phyloP scores from a whole-genome alignment of 352 stramenopile genomes.

The Pythium aquatile region DNA sequence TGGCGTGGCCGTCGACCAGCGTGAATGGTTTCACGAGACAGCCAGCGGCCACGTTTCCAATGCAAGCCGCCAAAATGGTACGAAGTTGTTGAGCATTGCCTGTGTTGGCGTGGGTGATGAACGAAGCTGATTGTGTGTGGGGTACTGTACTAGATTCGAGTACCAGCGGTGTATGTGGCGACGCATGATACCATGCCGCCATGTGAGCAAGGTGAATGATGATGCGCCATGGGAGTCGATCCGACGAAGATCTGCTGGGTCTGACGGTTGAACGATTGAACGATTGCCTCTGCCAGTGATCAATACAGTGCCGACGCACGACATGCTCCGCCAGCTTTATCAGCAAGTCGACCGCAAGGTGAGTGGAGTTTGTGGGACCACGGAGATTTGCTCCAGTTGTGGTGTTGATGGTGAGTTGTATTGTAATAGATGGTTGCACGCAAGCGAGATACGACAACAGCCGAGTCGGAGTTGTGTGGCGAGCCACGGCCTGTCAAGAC shows the following conservation, averaged over 20 bases:
- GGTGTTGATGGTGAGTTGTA: neutral
- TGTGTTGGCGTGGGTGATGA: neutral
- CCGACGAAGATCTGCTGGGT: neutral
- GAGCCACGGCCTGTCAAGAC: slow-evolving; percentile 16
- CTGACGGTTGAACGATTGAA: neutral
- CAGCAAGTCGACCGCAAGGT: slow-evolving; percentile 66
- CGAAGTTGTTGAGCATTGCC: neutral
- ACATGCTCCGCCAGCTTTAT: slow-evolving; percentile 43
- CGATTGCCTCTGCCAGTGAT: slow-evolving; percentile 44
- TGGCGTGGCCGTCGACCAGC: slow-evolving; percentile 23
- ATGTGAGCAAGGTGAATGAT: slow-evolving; percentile 44
- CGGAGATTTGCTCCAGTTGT: neutral
- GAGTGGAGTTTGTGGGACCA: neutral
- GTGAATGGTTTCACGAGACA: slow-evolving; percentile 13
- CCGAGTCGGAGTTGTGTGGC: neutral
- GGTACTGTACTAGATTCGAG: slow-evolving; percentile 40
- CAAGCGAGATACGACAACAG: slow-evolving; percentile 22
- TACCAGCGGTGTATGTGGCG: slow-evolving; percentile 54
- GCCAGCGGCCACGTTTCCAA: neutral
- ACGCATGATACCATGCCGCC: slow-evolving; percentile 71
- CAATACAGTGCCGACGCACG: slow-evolving; percentile 38
- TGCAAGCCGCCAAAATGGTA: slow-evolving; percentile 17
- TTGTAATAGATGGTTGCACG: slow-evolving; percentile 1
- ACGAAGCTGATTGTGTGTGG: slow-evolving; percentile 6
- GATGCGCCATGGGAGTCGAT: neutral